Base-by-base conservation (phyloP, 805 yeast species). In the Kockiozyma suomiensis region DNA sequence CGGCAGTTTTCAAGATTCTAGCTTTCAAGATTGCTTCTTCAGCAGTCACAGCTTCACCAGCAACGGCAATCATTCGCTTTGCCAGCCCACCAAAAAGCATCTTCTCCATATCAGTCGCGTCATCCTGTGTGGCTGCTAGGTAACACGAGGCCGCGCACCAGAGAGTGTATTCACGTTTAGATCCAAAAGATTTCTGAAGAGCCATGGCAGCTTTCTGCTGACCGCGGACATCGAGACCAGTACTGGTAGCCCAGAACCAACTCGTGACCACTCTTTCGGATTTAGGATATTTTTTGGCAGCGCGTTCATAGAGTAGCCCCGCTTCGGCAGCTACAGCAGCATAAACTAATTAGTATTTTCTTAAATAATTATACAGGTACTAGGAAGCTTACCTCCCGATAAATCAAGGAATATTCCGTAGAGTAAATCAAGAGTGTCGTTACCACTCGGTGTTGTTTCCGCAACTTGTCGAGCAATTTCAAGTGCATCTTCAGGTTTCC, bases 1-100 rank as follows among this genome's bases (percentile, higher is more conserved):
- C 55, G 13, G 40, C 50, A 13, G 40, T 17, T 38, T 52, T 42
- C 61, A 85, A 72, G 1, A 88, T 78, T 43, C 78, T 74, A 1
- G 83, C 84, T 58, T 79, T 79, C 1, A 90, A 82, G 64, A 76
- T 89, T 1, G 81, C 74, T 61, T 91, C 96, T 66, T 90, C 96
- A 7, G 86, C 82, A 21, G 78, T 75, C 42, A 75, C 65, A 47
- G 79, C 75, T 0, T 93, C 89, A 46, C 76, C 74, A 17, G 80
- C 70, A n/a, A 73, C 72, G 30, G 81, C 83, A 30, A 87, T 70
- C 63, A 86, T 70, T 64, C 85, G 83, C 59, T 78, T 68, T 0
- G 90, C 92, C 35, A 90, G 74, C 59, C 79, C 75, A 1, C 89
- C 85, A 61, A 82, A 82, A 40, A 90, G 72, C 40, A 71, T 75